Evolutionary conservation across 805 yeast genomes (phyloP).

Genomic region (Wilhelminamyces savonicus): DNA sequence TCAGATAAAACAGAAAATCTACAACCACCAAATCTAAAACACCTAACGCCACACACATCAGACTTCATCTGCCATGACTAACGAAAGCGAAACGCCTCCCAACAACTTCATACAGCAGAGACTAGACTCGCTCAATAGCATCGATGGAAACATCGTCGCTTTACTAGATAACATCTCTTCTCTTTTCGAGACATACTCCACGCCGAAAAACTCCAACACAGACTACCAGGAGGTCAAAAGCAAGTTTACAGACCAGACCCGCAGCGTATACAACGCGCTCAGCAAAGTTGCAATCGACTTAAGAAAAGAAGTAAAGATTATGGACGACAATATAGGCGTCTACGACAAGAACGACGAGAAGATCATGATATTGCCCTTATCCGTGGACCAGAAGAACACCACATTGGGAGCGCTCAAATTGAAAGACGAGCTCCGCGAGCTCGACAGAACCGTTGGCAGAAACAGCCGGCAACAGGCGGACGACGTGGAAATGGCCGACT

Average conservation of each 20-base stretch:
- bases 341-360: slow-evolving; percentile 37
- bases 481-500: neutral
- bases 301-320: slow-evolving; percentile 57
- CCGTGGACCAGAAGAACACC: slow-evolving; percentile 65
- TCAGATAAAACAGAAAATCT: too few species aligned
- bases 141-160: slow-evolving; percentile 48
- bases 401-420: slow-evolving; percentile 57
- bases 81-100: too few species aligned
- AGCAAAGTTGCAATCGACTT: slow-evolving; percentile 54
- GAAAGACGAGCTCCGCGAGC: slow-evolving; percentile 29
- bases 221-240: slow-evolving; percentile 22
- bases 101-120: slow-evolving; percentile 40
- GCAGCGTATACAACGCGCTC: slow-evolving; percentile 45
- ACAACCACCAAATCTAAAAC: too few species aligned
- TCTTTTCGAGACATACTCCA: slow-evolving; percentile 38
- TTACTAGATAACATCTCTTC: slow-evolving; percentile 44
- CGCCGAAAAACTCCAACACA: slow-evolving; percentile 16
- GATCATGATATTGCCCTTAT: slow-evolving; percentile 57
- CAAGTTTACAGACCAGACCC: slow-evolving; percentile 38
- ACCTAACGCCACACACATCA: too few species aligned
- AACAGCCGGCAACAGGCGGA: neutral
- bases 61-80: too few species aligned
- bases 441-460: slow-evolving; percentile 5
- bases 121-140: slow-evolving; percentile 43
- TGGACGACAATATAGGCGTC: slow-evolving; percentile 55